A percentile compares a stretch with the other conserved stretches of the same genome.
Evolutionary conservation across 208 protist genomes (phyloP).

Genomic region (Phytomonas sp.): DNA sequence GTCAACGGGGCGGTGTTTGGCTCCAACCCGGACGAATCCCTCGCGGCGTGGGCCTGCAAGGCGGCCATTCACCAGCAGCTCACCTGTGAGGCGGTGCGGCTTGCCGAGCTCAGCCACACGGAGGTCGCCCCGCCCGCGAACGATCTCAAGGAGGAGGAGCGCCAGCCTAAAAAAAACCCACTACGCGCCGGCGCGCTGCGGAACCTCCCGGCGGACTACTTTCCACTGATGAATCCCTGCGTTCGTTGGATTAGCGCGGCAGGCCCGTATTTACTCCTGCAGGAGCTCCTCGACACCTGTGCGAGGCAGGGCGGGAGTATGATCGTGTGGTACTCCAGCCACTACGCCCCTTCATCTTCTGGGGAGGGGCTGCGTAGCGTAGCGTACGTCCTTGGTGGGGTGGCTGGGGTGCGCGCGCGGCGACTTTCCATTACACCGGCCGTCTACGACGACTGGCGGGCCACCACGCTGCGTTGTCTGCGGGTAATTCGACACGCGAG

Average conservation of each 20-base stretch:
- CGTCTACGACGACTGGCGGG: conserved; percentile 27
- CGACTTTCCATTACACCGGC: conserved; percentile 22
- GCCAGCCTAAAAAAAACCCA: not conserved
- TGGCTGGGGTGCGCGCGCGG: conserved; percentile 18
- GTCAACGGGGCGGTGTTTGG: conserved; percentile 13
- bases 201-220: conserved; percentile 13
- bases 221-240: conserved; percentile 24
- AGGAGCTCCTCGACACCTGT: conserved; percentile 16
- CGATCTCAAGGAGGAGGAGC: not conserved
- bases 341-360: conserved; percentile 10
- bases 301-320: conserved; percentile 19
- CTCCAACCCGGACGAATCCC: conserved; percentile 13
- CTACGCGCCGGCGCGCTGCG: conserved; percentile 22
- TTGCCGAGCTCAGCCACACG: conserved; percentile 6
- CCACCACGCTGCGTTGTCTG: conserved; percentile 20
- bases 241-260: conserved; percentile 34
- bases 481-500: not conserved
- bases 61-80: conserved; percentile 26
- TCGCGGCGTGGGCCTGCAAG: conserved; percentile 19
- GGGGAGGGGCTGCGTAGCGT: conserved; percentile 15
- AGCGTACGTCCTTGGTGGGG: conserved; percentile 30
- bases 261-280: conserved; percentile 28
- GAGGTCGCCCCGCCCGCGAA: not conserved
- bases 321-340: conserved; percentile 29
- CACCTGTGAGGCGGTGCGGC: conserved; percentile 16